phyloP scores from a whole-genome alignment of 345 rosid genomes.

The Excoecaria agallocha region DNA sequence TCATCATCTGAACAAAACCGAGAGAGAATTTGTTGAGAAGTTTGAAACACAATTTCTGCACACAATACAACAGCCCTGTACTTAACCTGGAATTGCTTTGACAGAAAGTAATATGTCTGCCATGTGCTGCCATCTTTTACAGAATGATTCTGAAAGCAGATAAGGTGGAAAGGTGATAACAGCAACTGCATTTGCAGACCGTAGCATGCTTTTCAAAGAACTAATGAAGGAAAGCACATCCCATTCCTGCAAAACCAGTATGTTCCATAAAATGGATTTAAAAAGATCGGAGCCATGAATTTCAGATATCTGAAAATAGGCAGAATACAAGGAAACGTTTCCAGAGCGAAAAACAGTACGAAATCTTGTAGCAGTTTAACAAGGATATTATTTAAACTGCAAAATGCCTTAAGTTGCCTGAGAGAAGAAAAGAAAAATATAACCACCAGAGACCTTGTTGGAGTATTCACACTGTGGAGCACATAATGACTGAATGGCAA shows the following conservation, averaged over 20 bases:
- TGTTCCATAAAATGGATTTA: background rate
- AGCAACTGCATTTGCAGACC: constrained; percentile 79
- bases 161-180: constrained; percentile 70
- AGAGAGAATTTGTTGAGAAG: constrained; percentile 15
- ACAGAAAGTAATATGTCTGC: constrained; percentile 83
- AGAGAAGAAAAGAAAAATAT: constrained; percentile 14
- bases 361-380: background rate
- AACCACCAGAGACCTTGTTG: constrained; percentile 46
- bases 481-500: constrained; percentile 86
- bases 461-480: constrained; percentile 79
- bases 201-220: constrained; percentile 68
- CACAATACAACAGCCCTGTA: background rate
- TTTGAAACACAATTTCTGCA: constrained; percentile 4
- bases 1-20: constrained; percentile 56
- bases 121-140: constrained; percentile 86
- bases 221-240: constrained; percentile 76
- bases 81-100: constrained; percentile 74
- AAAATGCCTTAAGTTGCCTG: constrained; percentile 12
- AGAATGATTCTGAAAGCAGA: constrained; percentile 59
- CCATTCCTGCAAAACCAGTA: constrained; percentile 62
- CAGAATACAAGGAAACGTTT: background rate
- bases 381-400: background rate
- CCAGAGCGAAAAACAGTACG: background rate
- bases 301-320: background rate
- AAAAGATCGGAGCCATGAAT: background rate